phyloP scores from a whole-genome alignment of 495 filamentous ascomycete genomes.

The Rusavskia elegans region DNA sequence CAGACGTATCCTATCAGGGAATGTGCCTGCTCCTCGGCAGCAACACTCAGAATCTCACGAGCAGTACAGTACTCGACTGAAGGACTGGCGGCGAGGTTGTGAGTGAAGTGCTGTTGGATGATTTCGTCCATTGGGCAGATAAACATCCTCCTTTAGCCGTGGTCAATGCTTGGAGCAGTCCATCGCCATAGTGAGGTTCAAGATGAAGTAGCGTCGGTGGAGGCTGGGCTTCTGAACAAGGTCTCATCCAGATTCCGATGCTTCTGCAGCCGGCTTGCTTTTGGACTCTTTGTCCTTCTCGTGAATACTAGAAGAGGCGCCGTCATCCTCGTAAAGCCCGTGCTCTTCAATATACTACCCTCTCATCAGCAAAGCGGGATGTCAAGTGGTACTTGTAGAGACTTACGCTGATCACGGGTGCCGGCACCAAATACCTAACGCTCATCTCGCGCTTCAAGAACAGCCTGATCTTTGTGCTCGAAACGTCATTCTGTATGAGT shows the following conservation, averaged over 20 bases:
- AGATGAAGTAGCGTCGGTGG: too few species aligned
- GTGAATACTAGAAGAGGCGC: conserved; percentile 18
- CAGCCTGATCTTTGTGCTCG: conserved; percentile 73
- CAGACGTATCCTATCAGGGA: too few species aligned
- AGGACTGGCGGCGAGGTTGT: too few species aligned
- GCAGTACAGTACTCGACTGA: too few species aligned
- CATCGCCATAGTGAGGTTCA: too few species aligned
- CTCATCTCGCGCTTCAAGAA: conserved; percentile 73
- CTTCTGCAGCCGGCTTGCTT: conserved; percentile 5
- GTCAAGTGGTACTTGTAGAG: neutral
- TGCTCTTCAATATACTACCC: conserved; percentile 57
- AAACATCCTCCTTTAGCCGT: too few species aligned
- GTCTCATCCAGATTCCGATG: neutral
- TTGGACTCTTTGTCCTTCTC: conserved; percentile 16
- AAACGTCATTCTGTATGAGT: conserved; percentile 80
- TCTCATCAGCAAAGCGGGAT: neutral
- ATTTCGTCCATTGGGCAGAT: too few species aligned
- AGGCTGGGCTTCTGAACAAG: too few species aligned
- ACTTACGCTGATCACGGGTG: conserved; percentile 35
- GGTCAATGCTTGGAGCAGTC: too few species aligned
- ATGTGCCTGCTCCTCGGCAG: too few species aligned
- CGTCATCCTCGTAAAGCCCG: conserved; percentile 55
- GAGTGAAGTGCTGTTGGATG: too few species aligned
- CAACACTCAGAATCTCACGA: too few species aligned
- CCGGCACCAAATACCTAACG: conserved; percentile 47